phyloP scores from a whole-genome alignment of 2,329 filamentous ascomycete species.

The Phyllosticta citriasiana region DNA sequence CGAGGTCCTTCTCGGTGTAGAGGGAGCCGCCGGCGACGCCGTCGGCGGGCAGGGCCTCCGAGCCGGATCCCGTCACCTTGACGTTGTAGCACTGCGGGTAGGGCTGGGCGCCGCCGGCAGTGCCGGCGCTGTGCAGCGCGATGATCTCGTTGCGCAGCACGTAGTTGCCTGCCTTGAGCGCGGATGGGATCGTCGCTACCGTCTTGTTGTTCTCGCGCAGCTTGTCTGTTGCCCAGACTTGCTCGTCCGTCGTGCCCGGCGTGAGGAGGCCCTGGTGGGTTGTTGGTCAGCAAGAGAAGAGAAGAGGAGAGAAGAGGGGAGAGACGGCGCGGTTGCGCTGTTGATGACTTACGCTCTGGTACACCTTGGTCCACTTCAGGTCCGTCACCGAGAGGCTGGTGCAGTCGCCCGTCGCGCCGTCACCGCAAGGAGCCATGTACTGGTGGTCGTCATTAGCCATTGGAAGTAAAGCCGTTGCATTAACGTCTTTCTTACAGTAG shows the following conservation, averaged over 20 bases:
- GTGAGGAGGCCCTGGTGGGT: slow-evolving; percentile 17
- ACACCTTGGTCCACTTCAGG: slow-evolving; percentile 27
- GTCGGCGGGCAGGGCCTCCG: slow-evolving; percentile 14
- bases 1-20: slow-evolving; percentile 17
- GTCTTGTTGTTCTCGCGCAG: slow-evolving; percentile 17
- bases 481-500: neutral
- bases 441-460: neutral
- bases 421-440: slow-evolving; percentile 21
- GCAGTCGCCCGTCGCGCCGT: slow-evolving; percentile 21
- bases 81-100: slow-evolving; percentile 28
- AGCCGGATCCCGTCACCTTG: slow-evolving; percentile 22
- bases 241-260: slow-evolving; percentile 24
- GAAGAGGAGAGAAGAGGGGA: no score
- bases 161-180: slow-evolving; percentile 25
- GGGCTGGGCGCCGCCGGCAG: slow-evolving; percentile 22
- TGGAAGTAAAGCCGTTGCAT: slow-evolving; percentile 21
- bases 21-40: slow-evolving; percentile 24
- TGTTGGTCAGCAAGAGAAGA: slow-evolving; percentile 17
- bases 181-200: slow-evolving; percentile 22
- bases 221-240: slow-evolving; percentile 23
- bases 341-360: slow-evolving; percentile 14
- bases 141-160: slow-evolving; percentile 26
- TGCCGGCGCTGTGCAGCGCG: slow-evolving; percentile 24
- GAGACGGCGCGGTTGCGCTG: slow-evolving; percentile 22
- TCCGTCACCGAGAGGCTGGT: slow-evolving; percentile 21